These are phyloP conservation scores for Psidium guajava DNA, from an alignment of 345 rosid genomes.

Conservation along the genomic window DNA sequence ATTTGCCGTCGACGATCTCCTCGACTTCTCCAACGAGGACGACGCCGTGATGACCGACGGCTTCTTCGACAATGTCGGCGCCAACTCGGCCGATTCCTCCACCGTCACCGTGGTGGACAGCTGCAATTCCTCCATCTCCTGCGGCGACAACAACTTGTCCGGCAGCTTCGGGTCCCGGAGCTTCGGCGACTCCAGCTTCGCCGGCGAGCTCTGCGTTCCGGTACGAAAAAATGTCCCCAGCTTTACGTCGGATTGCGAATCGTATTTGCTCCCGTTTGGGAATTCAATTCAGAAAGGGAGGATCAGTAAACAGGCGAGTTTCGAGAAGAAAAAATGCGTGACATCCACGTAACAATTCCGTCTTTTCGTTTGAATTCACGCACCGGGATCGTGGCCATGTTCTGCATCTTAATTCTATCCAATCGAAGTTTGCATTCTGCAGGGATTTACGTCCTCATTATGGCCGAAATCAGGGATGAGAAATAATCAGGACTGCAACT, in stretches of 20 bases:
- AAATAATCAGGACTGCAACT: neutral
- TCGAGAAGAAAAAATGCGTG: neutral
- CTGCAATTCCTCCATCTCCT: slow-evolving; percentile 39
- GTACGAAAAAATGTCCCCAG: slow-evolving; percentile 11
- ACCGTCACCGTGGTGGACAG: slow-evolving; percentile 23
- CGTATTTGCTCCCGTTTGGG: neutral
- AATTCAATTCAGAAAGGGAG: neutral
- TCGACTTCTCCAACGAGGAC: slow-evolving; percentile 59
- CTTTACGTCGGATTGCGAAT: neutral
- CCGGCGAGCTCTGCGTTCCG: slow-evolving; percentile 62
- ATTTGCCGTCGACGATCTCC: slow-evolving; percentile 58
- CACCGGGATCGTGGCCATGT: neutral
- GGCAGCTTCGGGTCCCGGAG: slow-evolving; percentile 14
- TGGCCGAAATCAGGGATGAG: no score
- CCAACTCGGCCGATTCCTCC: slow-evolving; percentile 32
- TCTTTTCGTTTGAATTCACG: neutral
- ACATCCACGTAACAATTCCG: neutral
- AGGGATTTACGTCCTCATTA: neutral
- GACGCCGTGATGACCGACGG: slow-evolving; percentile 24
- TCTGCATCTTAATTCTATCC: neutral
- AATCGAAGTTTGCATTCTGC: neutral
- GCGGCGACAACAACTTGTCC: slow-evolving; percentile 14
- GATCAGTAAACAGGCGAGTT: neutral
- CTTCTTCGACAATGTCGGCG: slow-evolving; percentile 25
- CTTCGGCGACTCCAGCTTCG: slow-evolving; percentile 30